Percentiles rank a stretch among this genome's conserved stretches.
These are phyloP conservation scores for Saprolegnia parasitica DNA, from an alignment of 352 stramenopile genomes.

Conservation along the genomic window DNA sequence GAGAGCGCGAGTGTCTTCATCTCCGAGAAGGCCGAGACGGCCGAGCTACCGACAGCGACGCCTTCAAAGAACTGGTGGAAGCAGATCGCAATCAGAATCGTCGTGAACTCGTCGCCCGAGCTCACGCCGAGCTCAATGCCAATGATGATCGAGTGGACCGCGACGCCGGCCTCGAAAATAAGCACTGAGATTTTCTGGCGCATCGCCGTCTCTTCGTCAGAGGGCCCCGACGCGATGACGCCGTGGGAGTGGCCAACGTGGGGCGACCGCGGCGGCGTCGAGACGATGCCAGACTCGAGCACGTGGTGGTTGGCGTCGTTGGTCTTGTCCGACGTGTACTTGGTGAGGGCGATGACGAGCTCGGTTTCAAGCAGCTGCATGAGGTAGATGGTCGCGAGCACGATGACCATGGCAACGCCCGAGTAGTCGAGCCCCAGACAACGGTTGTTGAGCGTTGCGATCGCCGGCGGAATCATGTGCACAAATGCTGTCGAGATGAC, in stretches of 20 bases:
- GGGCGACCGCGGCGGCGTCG: background rate
- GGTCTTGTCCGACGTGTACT: background rate
- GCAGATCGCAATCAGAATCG: slow-evolving; percentile 30
- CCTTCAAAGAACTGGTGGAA: slow-evolving; percentile 39
- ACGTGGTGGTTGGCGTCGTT: background rate
- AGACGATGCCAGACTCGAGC: background rate
- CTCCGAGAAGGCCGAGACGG: slow-evolving; percentile 18
- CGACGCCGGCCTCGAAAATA: slow-evolving; percentile 31
- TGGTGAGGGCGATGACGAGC: slow-evolving; percentile 21
- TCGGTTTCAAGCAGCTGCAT: slow-evolving; percentile 30
- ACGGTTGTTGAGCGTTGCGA: slow-evolving; percentile 29
- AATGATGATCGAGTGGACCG: slow-evolving; percentile 32
- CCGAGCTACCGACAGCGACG: slow-evolving; percentile 31
- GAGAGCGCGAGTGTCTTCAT: slow-evolving; percentile 22
- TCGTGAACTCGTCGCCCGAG: slow-evolving; percentile 3
- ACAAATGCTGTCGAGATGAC: slow-evolving; percentile 33
- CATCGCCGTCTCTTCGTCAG: background rate
- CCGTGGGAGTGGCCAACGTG: slow-evolving; percentile 18
- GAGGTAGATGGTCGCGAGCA: slow-evolving; percentile 29
- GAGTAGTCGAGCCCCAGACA: slow-evolving; percentile 29
- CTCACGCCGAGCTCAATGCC: slow-evolving; percentile 32
- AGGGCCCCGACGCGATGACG: background rate
- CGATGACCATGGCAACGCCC: slow-evolving; percentile 31
- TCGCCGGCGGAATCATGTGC: slow-evolving; percentile 31
- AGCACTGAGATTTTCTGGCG: slow-evolving; percentile 29